These are phyloP conservation scores for Alloascoidea hylecoeti DNA, from an alignment of 805 yeast genomes.

Conservation along the genomic window DNA sequence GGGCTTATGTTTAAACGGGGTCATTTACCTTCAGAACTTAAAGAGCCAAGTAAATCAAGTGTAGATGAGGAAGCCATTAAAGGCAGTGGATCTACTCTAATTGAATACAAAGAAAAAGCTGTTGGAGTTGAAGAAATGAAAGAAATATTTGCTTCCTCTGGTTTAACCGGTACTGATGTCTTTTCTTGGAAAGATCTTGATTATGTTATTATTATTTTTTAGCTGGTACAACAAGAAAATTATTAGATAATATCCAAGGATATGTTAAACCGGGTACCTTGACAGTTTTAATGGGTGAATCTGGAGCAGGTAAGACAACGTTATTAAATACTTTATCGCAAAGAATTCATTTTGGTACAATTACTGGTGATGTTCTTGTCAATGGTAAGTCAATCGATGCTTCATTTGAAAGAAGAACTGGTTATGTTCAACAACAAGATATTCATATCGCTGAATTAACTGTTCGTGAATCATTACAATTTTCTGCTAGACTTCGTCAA, in stretches of 20 bases:
- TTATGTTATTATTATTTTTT: slow-evolving; percentile 43
- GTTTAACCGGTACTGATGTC: slow-evolving; percentile 26
- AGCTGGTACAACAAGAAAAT: slow-evolving; percentile 18
- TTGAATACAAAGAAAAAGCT: slow-evolving; percentile 16
- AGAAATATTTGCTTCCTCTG: slow-evolving; percentile 8
- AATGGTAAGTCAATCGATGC: slow-evolving; percentile 50
- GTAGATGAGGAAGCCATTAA: slow-evolving; percentile 22
- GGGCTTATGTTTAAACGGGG: slow-evolving; percentile 17
- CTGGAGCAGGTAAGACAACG: slow-evolving; percentile 83
- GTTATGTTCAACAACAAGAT: slow-evolving; percentile 76
- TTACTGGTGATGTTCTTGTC: slow-evolving; percentile 60
- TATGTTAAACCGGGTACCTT: slow-evolving; percentile 72
- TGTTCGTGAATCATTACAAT: slow-evolving; percentile 60
- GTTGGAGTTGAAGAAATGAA: slow-evolving; percentile 15
- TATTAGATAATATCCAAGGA: slow-evolving; percentile 41
- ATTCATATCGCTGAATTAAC: slow-evolving; percentile 55
- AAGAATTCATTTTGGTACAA: slow-evolving; percentile 55
- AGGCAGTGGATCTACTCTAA: slow-evolving; percentile 2
- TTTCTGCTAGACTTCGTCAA: slow-evolving; percentile 63
- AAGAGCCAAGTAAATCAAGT: slow-evolving; percentile 13
- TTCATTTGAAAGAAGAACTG: slow-evolving; percentile 65
- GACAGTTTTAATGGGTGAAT: slow-evolving; percentile 76
- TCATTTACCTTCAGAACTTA: slow-evolving; percentile 19
- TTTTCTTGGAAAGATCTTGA: slow-evolving; percentile 51
- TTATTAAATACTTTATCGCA: slow-evolving; percentile 59